Conservation (phyloP, 305 asterid species). For the Rubia occidens region DNA sequence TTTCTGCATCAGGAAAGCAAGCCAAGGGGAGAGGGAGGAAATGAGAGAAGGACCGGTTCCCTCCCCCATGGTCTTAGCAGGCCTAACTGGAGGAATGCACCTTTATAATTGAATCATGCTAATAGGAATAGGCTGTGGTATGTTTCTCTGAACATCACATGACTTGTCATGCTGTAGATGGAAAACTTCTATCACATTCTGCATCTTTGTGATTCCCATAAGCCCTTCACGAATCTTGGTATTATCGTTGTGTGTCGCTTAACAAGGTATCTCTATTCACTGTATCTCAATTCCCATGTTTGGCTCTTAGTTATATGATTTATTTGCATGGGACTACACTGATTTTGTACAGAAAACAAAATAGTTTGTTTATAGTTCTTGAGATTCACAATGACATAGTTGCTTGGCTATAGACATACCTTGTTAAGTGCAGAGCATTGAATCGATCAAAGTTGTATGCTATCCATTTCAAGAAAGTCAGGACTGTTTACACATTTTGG, state of each 20-base stretch:
- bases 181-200: not conserved
- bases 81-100: not conserved
- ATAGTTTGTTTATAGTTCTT: not conserved
- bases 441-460: not conserved
- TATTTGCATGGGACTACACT: not conserved
- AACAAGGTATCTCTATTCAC: not conserved
- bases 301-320: too few species aligned
- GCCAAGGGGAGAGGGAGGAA: not conserved
- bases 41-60: not conserved
- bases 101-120: not conserved
- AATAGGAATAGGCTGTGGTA: not conserved
- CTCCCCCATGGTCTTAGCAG: not conserved
- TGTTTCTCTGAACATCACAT: constrained; percentile 5
- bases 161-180: not conserved
- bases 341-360: not conserved
- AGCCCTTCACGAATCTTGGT: not conserved
- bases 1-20: not conserved
- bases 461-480: not conserved
- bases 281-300: not conserved
- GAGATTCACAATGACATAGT: not conserved
- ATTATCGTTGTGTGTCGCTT: not conserved
- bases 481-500: not conserved
- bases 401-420: not conserved
- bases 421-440: not conserved
- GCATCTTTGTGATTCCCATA: not conserved